These are phyloP conservation scores for Tricholomella constricta DNA, from an alignment of 768 basidiomycete species.

Conservation along the genomic window DNA sequence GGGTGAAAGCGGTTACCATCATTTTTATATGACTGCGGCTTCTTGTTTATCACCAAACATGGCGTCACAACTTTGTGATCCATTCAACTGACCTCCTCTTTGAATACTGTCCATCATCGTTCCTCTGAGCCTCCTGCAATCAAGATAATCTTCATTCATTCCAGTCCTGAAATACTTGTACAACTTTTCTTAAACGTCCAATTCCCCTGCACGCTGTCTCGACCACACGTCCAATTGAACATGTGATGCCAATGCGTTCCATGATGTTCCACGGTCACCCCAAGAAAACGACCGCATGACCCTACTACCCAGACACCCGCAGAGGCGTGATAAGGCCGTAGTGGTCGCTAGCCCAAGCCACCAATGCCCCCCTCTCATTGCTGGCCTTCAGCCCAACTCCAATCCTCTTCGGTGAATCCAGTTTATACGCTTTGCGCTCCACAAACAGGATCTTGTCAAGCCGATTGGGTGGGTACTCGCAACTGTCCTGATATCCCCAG, in stretches of 20 bases:
- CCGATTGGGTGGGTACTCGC: constrained; percentile 50
- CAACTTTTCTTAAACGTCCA: too few relatives aligned
- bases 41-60: constrained; percentile 26
- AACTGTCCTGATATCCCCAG: constrained; percentile 68
- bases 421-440: constrained; percentile 46
- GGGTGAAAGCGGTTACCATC: constrained; percentile 21
- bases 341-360: constrained; percentile 68
- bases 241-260: constrained; percentile 4
- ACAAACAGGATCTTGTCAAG: constrained; percentile 71
- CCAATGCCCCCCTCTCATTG: constrained; percentile 29
- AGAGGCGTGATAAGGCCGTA: constrained; percentile 55
- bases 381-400: constrained; percentile 54
- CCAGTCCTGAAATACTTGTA: background rate
- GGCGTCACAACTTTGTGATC: constrained; percentile 16
- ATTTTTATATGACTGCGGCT: constrained; percentile 19
- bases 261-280: background rate
- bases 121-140: too few relatives aligned
- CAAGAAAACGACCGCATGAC: background rate
- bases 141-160: too few relatives aligned
- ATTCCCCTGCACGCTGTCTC: too few relatives aligned
- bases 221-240: too few relatives aligned
- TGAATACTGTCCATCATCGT: too few relatives aligned
- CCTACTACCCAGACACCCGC: constrained; percentile 28
- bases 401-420: constrained; percentile 55
- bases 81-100: too few relatives aligned